Base-by-base conservation (phyloP, 1,139 yeast species). In the Ogataea hybrid region DNA sequence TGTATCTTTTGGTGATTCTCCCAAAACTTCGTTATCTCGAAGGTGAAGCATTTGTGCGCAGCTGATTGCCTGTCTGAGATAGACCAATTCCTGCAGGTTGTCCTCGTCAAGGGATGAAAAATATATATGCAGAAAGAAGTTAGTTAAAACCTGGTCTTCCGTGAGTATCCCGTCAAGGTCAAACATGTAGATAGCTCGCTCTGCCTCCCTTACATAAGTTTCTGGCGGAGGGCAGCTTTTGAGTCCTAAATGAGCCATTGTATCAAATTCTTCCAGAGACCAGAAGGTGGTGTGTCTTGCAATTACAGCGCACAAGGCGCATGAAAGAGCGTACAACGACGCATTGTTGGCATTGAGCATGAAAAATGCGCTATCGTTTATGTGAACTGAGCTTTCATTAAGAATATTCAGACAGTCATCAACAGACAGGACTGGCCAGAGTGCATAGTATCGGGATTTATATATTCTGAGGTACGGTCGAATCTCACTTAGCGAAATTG, bases 21-120 rank as follows among this genome's bases (percentile, higher is more conserved):
- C 31, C 18, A 16, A 15, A 15, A 7, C 16, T 7, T 28, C 31
- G 6, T 9, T 10, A 12, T 28, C 31, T 15, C 20, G n/a, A 11
- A 28, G n/a, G 15, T 28, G 18, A 10, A 28, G 31, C 31, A 28
- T 28, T 15, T 28, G 31, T 4, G 31, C 31, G 21, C 31, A 28
- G 31, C 31, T 28, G 17, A 28, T 28, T 15, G 31, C 31, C 18
- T 28, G 31, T 15, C 31, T 20, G 31, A 28, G 31, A 28, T 28
- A 28, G n/a, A 28, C n/a, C 18, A 28, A 15, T 15, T 28, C 31
- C n/a, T 28, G 31, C 31, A 28, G n/a, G 18, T 28, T 28, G 18
- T 28, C 31, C 18, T 28, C 31, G 10, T 15, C 18, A 16, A 15
- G n/a, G 4, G 31, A 28, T 15, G 31, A 28, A 16, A 15, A 28